Evolutionary conservation across 805 yeast species (phyloP).

Genomic region (Scheffersomyces coipomensis): DNA sequence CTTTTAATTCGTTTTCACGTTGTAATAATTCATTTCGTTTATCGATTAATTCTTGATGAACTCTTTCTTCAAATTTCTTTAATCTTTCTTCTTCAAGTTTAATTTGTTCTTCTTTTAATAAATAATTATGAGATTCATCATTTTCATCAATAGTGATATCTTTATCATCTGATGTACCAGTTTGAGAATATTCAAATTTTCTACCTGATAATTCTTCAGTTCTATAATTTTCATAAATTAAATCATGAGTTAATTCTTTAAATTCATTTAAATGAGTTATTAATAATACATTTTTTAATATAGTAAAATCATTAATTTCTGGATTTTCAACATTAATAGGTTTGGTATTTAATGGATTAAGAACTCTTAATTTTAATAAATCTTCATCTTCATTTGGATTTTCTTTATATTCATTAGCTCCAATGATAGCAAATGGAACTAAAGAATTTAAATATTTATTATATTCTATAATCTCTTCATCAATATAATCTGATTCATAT

Average conservation of each 20-base stretch:
- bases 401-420: constrained; percentile 62
- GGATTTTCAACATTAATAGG: constrained; percentile 67
- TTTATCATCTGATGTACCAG: neutral
- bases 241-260: constrained; percentile 85
- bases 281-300: constrained; percentile 74
- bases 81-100: constrained; percentile 86
- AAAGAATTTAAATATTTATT: constrained; percentile 62
- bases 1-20: constrained; percentile 81
- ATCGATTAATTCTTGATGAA: constrained; percentile 78
- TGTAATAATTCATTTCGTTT: constrained; percentile 81
- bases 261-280: constrained; percentile 85
- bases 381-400: constrained; percentile 33
- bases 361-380: constrained; percentile 52
- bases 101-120: constrained; percentile 83
- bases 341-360: constrained; percentile 47
- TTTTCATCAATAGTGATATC: constrained; percentile 4
- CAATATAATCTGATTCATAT: constrained; percentile 47
- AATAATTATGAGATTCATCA: constrained; percentile 19
- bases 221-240: constrained; percentile 84
- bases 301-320: constrained; percentile 74
- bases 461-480: constrained; percentile 64
- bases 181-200: constrained; percentile 33
- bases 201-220: constrained; percentile 79
- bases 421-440: constrained; percentile 67
- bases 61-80: constrained; percentile 81